Conservation (phyloP, 2,329 filamentous ascomycete species). For the Lasiodiplodia hormozganensis region DNA sequence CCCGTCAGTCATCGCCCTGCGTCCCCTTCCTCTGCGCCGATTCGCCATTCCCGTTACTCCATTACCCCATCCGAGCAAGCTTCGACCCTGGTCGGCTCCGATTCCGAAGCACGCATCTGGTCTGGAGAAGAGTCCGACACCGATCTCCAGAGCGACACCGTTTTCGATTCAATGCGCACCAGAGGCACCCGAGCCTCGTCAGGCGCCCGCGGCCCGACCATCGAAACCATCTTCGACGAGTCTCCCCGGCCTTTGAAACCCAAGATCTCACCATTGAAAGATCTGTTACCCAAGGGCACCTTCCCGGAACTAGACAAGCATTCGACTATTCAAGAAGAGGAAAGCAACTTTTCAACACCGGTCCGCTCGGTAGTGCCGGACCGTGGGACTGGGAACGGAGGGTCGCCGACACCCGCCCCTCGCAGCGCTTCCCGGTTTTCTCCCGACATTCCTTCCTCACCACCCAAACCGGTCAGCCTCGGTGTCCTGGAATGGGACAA, state of each 20-base stretch:
- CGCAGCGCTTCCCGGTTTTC: slow-evolving; percentile 47
- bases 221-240: slow-evolving; percentile 84
- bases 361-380: slow-evolving; percentile 46
- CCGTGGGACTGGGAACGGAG: slow-evolving; percentile 45
- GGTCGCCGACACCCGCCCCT: slow-evolving; percentile 42
- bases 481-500: slow-evolving; percentile 50
- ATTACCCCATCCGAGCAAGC: slow-evolving; percentile 64
- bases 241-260: slow-evolving; percentile 63
- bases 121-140: slow-evolving; percentile 78
- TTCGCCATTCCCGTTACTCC: slow-evolving; percentile 52
- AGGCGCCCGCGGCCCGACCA: slow-evolving; percentile 70
- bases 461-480: slow-evolving; percentile 51
- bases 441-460: slow-evolving; percentile 51
- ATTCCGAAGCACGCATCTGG: slow-evolving; percentile 69
- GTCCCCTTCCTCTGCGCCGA: slow-evolving; percentile 36
- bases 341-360: slow-evolving; percentile 54
- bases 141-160: slow-evolving; percentile 78
- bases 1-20: slow-evolving; percentile 25
- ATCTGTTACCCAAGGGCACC: slow-evolving; percentile 56
- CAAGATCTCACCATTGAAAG: slow-evolving; percentile 54
- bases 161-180: slow-evolving; percentile 79
- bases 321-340: slow-evolving; percentile 59
- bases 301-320: slow-evolving; percentile 49
- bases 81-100: slow-evolving; percentile 73
- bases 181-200: slow-evolving; percentile 71